Evolutionary conservation across 1,284 basidiomycete genomes (phyloP).

Genomic region (Papiliotrema flavescens): DNA sequence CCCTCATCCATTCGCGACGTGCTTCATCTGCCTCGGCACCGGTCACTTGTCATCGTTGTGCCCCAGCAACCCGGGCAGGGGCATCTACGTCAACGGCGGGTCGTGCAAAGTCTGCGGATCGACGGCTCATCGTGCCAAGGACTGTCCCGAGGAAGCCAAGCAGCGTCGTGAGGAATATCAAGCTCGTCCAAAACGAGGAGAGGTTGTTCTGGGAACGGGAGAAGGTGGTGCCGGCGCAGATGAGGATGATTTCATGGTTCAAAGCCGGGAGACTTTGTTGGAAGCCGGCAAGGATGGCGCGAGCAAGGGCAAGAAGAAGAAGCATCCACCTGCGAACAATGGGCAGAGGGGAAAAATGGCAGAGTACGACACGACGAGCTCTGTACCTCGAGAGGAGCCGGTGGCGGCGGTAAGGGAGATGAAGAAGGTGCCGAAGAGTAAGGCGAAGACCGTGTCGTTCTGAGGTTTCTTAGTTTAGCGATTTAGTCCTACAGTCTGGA

Average conservation of each 20-base stretch:
- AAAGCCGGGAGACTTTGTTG: constrained; percentile 61
- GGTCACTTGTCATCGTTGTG: constrained; percentile 81
- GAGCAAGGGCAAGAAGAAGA: constrained; percentile 18
- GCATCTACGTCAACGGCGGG: constrained; percentile 88
- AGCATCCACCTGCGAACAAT: constrained; percentile 36
- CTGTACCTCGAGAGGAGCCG: neutral
- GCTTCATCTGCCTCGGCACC: constrained; percentile 78
- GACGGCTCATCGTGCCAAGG: constrained; percentile 77
- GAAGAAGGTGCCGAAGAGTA: neutral
- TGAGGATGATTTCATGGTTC: constrained; percentile 85
- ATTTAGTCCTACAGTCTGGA: too few relatives aligned
- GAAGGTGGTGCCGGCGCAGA: constrained; percentile 65
- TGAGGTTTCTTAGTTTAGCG: neutral
- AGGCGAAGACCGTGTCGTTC: constrained; percentile 2
- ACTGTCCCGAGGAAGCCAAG: constrained; percentile 57
- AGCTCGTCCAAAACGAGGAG: neutral
- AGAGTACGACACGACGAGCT: neutral
- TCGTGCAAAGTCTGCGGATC: constrained; percentile 82
- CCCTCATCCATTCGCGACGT: constrained; percentile 82
- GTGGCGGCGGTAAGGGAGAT: neutral
- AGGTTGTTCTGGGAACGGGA: constrained; percentile 3
- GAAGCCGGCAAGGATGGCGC: constrained; percentile 57
- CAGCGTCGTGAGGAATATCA: neutral
- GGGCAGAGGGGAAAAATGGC: constrained; percentile 17
- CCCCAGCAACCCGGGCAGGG: constrained; percentile 71